Base-by-base conservation (phyloP, 768 basidiomycete genomes). In the Hygrophorus pudorinus region DNA sequence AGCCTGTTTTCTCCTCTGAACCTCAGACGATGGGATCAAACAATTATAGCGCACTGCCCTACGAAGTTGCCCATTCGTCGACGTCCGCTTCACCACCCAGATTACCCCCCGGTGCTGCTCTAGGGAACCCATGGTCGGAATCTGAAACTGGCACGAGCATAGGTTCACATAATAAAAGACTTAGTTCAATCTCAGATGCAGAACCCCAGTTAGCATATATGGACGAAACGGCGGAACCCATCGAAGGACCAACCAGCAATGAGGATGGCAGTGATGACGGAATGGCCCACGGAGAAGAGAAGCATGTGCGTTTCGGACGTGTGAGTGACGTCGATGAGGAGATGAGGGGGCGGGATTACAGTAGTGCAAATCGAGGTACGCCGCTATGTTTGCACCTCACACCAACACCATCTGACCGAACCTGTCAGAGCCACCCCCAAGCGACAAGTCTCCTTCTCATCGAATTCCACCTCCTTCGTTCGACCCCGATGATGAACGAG, bases 401-500 rank as follows among this genome's bases (percentile, higher is more conserved):
- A 16, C 21, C 42, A 29, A n/a, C 32, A 27, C 35, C 29, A 32
- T 20, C 30, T 14, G 10, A 21, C 9, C n/a, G 12, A 13, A 32
- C 36, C 42, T 18, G 37, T 27, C 10, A 27, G 29, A 16, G 5
- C 2, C 34, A 17, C 2, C 16, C 3, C 30, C 47, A 1, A 34
- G 18, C 20, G 14, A 24, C 0, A 24, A 12, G 12, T 32, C 27
- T 8, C 46, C 14, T 1, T 27, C 42, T 11, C 46, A 47, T 9
- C 59, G 56, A 14, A 55, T 73, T 2, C 67, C 71, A 14, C 65
- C 72, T 1, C 68, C 71, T 5, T 20, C 59, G 10, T 41, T 67
- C 20, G 61, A 61, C 28, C 49, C 61, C 12, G 64, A 71, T 27
- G 73, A 79, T 9, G 79, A 81, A 50, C 63, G 58, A 2, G 67